Conservation (phyloP, 345 rosid genomes). For the Brassica nigra region DNA sequence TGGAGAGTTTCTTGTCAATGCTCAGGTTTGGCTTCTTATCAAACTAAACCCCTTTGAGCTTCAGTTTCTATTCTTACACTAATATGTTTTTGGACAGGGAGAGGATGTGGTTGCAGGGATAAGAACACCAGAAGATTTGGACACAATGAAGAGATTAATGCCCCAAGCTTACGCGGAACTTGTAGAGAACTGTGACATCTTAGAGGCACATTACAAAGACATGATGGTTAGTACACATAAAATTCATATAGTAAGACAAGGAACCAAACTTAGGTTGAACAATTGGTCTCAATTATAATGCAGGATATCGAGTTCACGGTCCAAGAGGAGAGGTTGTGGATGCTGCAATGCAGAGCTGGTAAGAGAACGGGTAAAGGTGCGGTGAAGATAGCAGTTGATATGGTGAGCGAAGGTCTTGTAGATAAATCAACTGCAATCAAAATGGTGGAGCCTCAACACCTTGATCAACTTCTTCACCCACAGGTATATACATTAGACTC, state of each 20-base stretch:
- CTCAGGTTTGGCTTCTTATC: conserved; percentile 63
- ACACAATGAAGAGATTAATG: conserved; percentile 72
- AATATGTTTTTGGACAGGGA: conserved; percentile 48
- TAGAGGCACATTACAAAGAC: conserved; percentile 89
- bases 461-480: conserved; percentile 92
- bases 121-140: conserved; percentile 85
- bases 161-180: conserved; percentile 87
- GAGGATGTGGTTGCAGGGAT: conserved; percentile 98
- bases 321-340: conserved; percentile 93
- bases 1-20: conserved; percentile 90
- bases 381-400: conserved; percentile 89
- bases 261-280: background rate
- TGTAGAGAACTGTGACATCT: conserved; percentile 78
- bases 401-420: conserved; percentile 82
- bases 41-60: background rate
- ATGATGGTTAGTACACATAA: conserved; percentile 68
- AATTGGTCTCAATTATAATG: no score
- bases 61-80: background rate
- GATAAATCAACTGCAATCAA: conserved; percentile 64
- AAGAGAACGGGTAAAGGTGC: conserved; percentile 92
- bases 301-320: conserved; percentile 98
- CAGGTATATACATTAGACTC: conserved; percentile 50
- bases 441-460: conserved; percentile 92
- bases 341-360: conserved; percentile 93
- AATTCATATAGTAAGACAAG: background rate